Evolutionary conservation across 2,329 filamentous ascomycete species (phyloP).

Genomic region (Bipolaris victoriae): DNA sequence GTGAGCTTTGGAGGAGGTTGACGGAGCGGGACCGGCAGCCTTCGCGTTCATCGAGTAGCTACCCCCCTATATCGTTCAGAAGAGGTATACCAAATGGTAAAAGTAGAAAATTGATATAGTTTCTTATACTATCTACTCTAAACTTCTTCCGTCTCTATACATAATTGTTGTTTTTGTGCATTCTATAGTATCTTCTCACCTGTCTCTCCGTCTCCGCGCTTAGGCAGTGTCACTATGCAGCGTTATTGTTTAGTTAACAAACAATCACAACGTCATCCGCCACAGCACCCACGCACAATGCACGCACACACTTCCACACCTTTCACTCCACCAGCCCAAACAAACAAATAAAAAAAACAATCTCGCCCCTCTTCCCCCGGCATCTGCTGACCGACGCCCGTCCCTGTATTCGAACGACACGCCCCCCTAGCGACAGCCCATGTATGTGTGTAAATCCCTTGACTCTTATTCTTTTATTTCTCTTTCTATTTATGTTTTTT

Average conservation of each 20-base stretch:
- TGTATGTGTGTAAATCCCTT: not conserved
- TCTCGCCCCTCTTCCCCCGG: not conserved
- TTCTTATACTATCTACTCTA: not conserved
- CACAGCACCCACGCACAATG: too few species aligned
- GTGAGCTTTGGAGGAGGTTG: conserved; percentile 82
- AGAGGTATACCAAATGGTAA: conserved; percentile 11
- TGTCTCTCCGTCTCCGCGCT: too few species aligned
- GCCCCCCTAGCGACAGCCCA: conserved; percentile 6
- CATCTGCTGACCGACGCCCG: conserved; percentile 7
- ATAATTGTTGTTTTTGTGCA: not conserved
- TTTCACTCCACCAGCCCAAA: not conserved
- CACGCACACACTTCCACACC: not conserved
- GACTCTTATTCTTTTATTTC: not conserved
- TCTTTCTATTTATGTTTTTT: not conserved
- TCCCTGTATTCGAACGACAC: conserved; percentile 4
- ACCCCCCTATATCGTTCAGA: conserved; percentile 10
- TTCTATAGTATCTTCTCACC: not conserved
- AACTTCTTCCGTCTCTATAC: too few species aligned
- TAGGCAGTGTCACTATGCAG: not conserved
- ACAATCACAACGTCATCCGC: too few species aligned
- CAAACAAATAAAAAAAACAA: not conserved
- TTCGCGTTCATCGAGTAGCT: conserved; percentile 10
- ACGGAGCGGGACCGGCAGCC: conserved; percentile 22
- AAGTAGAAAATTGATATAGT: conserved; percentile 11
- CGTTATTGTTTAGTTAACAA: too few species aligned